Evolutionary conservation across 805 yeast species (phyloP), one percentile per base, ranked within the genome.

Genomic region (Torulaspora microellipsoides): DNA sequence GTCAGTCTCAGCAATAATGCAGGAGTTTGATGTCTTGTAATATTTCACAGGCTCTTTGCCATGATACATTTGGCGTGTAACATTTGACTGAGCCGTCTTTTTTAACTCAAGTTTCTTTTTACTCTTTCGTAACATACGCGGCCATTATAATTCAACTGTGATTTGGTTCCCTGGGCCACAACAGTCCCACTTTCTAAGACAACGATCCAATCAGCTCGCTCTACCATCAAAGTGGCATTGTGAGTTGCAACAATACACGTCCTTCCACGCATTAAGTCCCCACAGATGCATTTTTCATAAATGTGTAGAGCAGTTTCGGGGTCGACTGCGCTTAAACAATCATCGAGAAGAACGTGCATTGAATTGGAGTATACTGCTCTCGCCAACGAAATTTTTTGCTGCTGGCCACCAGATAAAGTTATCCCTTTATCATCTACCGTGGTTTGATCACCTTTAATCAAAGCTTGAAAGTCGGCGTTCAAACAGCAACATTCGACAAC

Each of bases 281-380:
- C 96, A 40, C 84, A 72, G 41, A 88, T 80, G 66, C 95, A 87
- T 53, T 85, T 75, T 54, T 87, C 89, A 61, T 88, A 88, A 50
- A 88, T 85, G 77, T 88, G 85, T 45, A 82, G 75, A 14, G 95
- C 89, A 36, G 96, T 89, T 62, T 89, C 95, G 4, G 95, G 85
- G 64, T 89, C 97, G 44, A 89, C 96, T 42, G 97, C 97, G 61
- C 90, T 80, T 57, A 89, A 73, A 68, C 96, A 88, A 66, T 89
- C 97, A 68, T 89, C 97, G 34, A 89, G 71, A 50, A 89, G 64
- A 27, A 90, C 73, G 58, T 84, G 85, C 45, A 81, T 77, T 1
- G 96, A 82, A 55, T 78, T 76, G 2, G 95, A 86, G 62, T 90
- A 89, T 90, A 71, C 72, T 0, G 96, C 96, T 42, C 96, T 71